Base-by-base conservation (phyloP, 2,329 filamentous ascomycete species). In the Ramularia endophylla region DNA sequence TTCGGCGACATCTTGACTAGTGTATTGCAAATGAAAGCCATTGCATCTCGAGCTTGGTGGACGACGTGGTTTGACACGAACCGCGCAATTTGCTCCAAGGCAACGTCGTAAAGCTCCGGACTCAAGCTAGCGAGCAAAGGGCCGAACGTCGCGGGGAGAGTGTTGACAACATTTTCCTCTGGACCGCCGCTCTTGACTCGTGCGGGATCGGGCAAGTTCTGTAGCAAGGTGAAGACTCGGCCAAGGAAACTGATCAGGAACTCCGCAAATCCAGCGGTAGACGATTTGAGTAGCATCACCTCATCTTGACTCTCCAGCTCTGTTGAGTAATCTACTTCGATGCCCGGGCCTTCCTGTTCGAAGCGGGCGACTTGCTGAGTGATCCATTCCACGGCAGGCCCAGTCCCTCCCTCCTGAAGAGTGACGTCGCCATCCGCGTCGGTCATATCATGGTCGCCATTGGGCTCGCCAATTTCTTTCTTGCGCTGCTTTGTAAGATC, bases 21-120 rank as follows among this genome's bases (percentile, higher is more conserved):
- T 0, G 87, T 86, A 64, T 95, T 97, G 66, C 90, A 86, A 40
- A 97, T 97, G 75, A 95, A 98, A 1, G 94, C 92, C 85, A 98
- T 95, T 6, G 92, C 90, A 71, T 98, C 92, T 51, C 90, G 76
- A 39, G 92, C 90, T 65, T 97, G 92, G 56, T 98, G 89, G 13
- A 98, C 90, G 36, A 98, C 92, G 67, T 97, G 92, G 49, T 86
- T 86, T 1, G 85, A 83, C 18, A 95, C 85, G 62, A 98, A 98
- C 22, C 86, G 80, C 2, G 88, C 85, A 54, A 98, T 80, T 70
- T 97, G 97, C 46, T 94, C 85, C 37, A 98, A 69, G 0, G 87
- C 87, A 60, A 92, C 78, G 57, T 97, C 92, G 57, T 94, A 98
- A 8, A 97, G 77, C 58, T 95, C 88, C 0, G 90, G 87, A 0